A percentile compares a stretch with the other conserved stretches of the same genome.
Evolutionary conservation across 805 yeast genomes (phyloP).

Genomic region (Blastobotrys muscicola): DNA sequence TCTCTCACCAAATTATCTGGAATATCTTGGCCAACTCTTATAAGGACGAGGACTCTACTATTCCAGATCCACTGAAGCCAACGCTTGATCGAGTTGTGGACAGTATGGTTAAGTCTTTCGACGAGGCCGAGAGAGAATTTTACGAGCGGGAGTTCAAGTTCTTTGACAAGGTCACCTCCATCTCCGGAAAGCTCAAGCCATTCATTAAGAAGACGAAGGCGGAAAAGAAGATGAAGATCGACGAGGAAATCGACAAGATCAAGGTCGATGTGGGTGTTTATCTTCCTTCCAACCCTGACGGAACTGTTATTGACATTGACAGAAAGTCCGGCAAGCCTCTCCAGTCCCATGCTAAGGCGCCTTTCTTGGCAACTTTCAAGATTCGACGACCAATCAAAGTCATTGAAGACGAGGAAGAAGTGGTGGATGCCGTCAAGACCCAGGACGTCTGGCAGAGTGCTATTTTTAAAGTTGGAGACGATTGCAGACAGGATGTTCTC

Average conservation of each 20-base stretch:
- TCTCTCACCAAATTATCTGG: constrained; percentile 98
- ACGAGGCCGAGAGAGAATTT: constrained; percentile 49
- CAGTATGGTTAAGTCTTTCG: constrained; percentile 53
- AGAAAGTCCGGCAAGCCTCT: constrained; percentile 87
- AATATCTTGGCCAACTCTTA: constrained; percentile 90
- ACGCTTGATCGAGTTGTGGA: constrained; percentile 62
- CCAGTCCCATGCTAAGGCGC: constrained; percentile 98
- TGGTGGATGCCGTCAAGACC: constrained; percentile 26
- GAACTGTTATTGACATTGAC: constrained; percentile 83
- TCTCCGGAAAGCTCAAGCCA: constrained; percentile 92
- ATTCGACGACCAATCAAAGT: constrained; percentile 39
- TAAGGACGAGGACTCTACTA: constrained; percentile 76
- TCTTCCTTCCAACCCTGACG: constrained; percentile 94
- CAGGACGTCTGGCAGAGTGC: constrained; percentile 85
- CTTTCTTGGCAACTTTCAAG: constrained; percentile 92
- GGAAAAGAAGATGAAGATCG: constrained; percentile 91
- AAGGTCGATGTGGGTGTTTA: constrained; percentile 74
- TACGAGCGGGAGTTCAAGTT: constrained; percentile 81
- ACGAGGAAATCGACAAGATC: constrained; percentile 84
- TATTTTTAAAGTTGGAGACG: constrained; percentile 98
- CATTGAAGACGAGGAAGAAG: constrained; percentile 22
- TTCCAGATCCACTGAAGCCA: constrained; percentile 79
- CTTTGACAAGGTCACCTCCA: constrained; percentile 83
- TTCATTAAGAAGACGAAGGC: constrained; percentile 89
- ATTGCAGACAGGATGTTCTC: constrained; percentile 93